These are phyloP conservation scores for Aspergillus biplanus DNA, from an alignment of 495 filamentous ascomycete genomes.

Conservation along the genomic window DNA sequence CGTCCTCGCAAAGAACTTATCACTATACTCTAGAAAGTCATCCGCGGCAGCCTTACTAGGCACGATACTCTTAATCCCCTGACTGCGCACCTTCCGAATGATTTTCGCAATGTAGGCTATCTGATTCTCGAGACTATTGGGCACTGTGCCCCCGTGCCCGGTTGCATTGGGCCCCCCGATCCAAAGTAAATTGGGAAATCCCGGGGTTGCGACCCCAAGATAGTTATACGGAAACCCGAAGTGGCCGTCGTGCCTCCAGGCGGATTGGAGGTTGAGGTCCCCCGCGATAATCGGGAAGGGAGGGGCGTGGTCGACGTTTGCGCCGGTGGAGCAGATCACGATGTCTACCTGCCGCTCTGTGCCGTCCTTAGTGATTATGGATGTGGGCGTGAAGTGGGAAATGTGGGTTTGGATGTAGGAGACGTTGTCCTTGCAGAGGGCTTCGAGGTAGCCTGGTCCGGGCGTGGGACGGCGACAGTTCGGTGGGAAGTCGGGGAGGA, in stretches of 20 bases:
- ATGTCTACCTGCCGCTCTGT: constrained; percentile 55
- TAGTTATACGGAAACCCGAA: constrained; percentile 69
- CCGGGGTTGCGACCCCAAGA: constrained; percentile 61
- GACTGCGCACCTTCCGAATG: constrained; percentile 62
- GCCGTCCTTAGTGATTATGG: constrained; percentile 59
- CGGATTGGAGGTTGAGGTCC: constrained; percentile 51
- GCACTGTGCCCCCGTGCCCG: constrained; percentile 55
- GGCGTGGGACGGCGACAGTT: constrained; percentile 73
- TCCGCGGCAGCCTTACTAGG: constrained; percentile 59
- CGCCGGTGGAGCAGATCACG: constrained; percentile 71
- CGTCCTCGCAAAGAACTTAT: constrained; percentile 63
- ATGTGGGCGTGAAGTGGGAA: constrained; percentile 56
- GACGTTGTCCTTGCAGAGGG: constrained; percentile 65
- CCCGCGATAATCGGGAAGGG: constrained; percentile 60
- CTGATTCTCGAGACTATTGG: constrained; percentile 58
- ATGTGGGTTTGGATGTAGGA: constrained; percentile 61
- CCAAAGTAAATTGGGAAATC: constrained; percentile 68
- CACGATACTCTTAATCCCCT: constrained; percentile 63
- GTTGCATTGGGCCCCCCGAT: constrained; percentile 53
- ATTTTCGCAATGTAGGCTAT: constrained; percentile 64
- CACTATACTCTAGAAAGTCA: constrained; percentile 64
- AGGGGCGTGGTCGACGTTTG: constrained; percentile 60
- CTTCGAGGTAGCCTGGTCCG: constrained; percentile 73
- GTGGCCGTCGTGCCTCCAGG: constrained; percentile 55
- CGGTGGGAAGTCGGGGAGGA: constrained; percentile 67